Percentiles rank a stretch among this genome's conserved stretches.
phyloP scores from a whole-genome alignment of 768 basidiomycete species.

The Termitomyces sp. region DNA sequence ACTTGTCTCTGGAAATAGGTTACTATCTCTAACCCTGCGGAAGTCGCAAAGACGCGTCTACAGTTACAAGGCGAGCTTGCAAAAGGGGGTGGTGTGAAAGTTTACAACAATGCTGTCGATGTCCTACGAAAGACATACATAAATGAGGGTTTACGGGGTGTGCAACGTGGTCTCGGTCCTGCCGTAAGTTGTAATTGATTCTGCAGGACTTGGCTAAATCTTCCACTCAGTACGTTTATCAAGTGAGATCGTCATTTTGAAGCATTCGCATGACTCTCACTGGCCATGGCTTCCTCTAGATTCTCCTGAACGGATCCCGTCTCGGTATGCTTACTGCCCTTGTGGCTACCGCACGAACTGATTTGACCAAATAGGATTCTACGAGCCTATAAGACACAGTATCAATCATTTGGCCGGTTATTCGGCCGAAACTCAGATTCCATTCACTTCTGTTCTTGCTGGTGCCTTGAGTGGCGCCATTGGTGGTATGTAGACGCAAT shows the following conservation, averaged over 20 bases:
- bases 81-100: constrained; percentile 61
- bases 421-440: constrained; percentile 57
- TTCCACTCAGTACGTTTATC: constrained; percentile 75
- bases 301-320: constrained; percentile 87
- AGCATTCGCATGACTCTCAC: constrained; percentile 6
- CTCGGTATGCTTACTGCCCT: constrained; percentile 45
- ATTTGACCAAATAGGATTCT: constrained; percentile 61
- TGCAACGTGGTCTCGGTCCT: constrained; percentile 87
- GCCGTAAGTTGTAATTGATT: constrained; percentile 53
- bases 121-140: constrained; percentile 82
- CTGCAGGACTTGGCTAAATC: not conserved
- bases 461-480: constrained; percentile 89
- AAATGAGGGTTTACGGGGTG: constrained; percentile 85
- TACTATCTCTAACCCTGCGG: constrained; percentile 73
- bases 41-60: constrained; percentile 90
- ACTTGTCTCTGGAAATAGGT: constrained; percentile 38
- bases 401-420: constrained; percentile 69
- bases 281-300: constrained; percentile 37
- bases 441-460: constrained; percentile 73
- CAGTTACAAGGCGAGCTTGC: constrained; percentile 95
- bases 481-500: constrained; percentile 54
- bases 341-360: not conserved
- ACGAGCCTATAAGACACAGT: constrained; percentile 79
- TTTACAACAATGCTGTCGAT: constrained; percentile 87
- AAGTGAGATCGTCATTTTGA: constrained; percentile 44